phyloP scores from a whole-genome alignment of 495 filamentous ascomycete genomes.

The Daldinia loculata region DNA sequence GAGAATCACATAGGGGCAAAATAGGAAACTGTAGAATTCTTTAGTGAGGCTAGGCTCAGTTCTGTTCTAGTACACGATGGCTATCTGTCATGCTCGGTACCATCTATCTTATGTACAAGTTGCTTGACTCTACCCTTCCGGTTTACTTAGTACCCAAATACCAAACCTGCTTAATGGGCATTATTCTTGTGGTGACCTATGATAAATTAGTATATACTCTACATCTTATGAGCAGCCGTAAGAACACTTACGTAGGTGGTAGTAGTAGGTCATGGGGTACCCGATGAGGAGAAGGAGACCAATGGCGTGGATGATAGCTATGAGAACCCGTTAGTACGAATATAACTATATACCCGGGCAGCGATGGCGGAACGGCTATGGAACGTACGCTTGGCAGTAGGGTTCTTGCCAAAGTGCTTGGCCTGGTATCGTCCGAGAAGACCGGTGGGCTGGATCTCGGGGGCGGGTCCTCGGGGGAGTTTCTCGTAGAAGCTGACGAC shows the following conservation, averaged over 20 bases:
- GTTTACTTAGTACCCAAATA: slow-evolving; percentile 15
- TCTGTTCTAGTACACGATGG: slow-evolving; percentile 44
- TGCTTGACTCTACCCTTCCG: slow-evolving; percentile 36
- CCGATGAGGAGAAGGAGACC: slow-evolving; percentile 75
- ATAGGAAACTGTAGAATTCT: slow-evolving; percentile 34
- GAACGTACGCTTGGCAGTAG: slow-evolving; percentile 83
- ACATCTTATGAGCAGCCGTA: background rate
- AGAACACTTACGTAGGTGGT: slow-evolving; percentile 87
- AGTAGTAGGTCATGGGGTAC: slow-evolving; percentile 98
- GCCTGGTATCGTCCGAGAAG: slow-evolving; percentile 87
- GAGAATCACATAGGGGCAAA: slow-evolving; percentile 15
- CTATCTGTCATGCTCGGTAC: slow-evolving; percentile 31
- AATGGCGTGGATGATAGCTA: slow-evolving; percentile 89
- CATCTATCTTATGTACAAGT: slow-evolving; percentile 57
- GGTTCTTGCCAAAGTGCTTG: slow-evolving; percentile 93
- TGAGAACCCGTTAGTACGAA: slow-evolving; percentile 41
- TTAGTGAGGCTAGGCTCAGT: slow-evolving; percentile 30
- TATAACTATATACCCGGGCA: background rate
- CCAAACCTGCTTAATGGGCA: slow-evolving; percentile 73
- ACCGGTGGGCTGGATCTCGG: slow-evolving; percentile 79
- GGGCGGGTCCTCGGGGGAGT: slow-evolving; percentile 88
- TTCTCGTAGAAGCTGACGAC: slow-evolving; percentile 98
- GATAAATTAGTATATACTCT: slow-evolving; percentile 40
- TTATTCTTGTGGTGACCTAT: slow-evolving; percentile 99
- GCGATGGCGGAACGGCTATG: background rate